Base-by-base conservation (phyloP, 2,329 filamentous ascomycete species). In the Cryphonectria japonica region DNA sequence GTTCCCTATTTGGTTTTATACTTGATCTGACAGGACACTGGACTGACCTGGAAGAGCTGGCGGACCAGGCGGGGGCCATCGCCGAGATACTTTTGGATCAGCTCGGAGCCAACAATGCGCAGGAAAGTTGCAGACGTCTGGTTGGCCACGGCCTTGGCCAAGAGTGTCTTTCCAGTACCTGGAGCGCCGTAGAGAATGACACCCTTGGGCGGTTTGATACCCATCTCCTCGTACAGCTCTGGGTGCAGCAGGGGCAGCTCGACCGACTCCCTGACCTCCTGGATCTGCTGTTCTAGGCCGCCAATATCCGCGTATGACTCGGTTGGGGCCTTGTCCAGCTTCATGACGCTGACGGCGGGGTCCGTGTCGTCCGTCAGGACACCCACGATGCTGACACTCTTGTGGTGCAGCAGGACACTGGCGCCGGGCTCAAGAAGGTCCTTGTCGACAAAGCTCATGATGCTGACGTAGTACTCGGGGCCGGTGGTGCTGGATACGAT, bases 371-470 rank as follows among this genome's bases (percentile, higher is more conserved):
- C 96, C 1, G 95, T 98, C 77, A 99, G 85, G 29, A 99, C 96
- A 81, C 97, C 96, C 41, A 99, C 96, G 61, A 99, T 97, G 59
- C 95, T 98, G 67, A 98, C 95, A 68, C 93, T 97, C 85, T 99
- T 99, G 83, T 99, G 96, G 79, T 99, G 96, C 71, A 99, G 86
- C 65, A 99, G 85, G 65, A 99, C 96, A 77, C 94, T 98, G 26
- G 96, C 94, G 73, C 97, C 97, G 1, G 96, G 96, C 83, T 99
- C 96, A 60, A 99, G 88, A 4, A 99, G 89, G 78, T 99, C 96
- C 84, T 99, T 99, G 86, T 99, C 96, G 75, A 99, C 96, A 78
- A 99, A 99, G 69, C 95, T 98, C 96, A 98, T 98, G 88, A 99
- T 99, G 76, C 95, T 98, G 75, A 99, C 96, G 81, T 98, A 99